These are phyloP conservation scores for Hericium alpestre DNA, from an alignment of 768 basidiomycete genomes.

Conservation along the genomic window DNA sequence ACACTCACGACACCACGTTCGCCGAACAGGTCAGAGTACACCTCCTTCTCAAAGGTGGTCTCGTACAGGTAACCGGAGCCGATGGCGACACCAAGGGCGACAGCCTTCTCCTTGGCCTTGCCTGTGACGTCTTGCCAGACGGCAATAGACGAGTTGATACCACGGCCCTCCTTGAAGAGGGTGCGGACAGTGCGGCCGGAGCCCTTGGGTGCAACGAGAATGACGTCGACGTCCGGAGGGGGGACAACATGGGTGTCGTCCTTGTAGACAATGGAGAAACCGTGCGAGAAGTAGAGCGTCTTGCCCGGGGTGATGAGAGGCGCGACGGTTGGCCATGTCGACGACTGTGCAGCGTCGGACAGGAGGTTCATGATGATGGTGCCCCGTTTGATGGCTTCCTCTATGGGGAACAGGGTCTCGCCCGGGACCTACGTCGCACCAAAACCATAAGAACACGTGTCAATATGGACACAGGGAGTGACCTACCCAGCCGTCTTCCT, in stretches of 20 bases:
- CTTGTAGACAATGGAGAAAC: slow-evolving; percentile 98
- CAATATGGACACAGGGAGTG: not conserved
- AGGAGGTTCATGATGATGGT: slow-evolving; percentile 99
- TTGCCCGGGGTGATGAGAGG: slow-evolving; percentile 99
- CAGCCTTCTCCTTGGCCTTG: slow-evolving; percentile 94
- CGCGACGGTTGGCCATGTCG: slow-evolving; percentile 81
- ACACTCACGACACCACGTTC: slow-evolving; percentile 94
- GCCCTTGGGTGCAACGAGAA: slow-evolving; percentile 98
- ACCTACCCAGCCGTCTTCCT: slow-evolving; percentile 90
- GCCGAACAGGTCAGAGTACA: slow-evolving; percentile 97
- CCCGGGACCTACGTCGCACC: slow-evolving; percentile 62
- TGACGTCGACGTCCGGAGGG: slow-evolving; percentile 92
- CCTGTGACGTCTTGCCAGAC: slow-evolving; percentile 98
- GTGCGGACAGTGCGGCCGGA: slow-evolving; percentile 98
- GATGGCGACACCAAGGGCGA: slow-evolving; percentile 86
- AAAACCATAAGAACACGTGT: slow-evolving; percentile 1
- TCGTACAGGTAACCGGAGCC: slow-evolving; percentile 98
- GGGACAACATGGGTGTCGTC: slow-evolving; percentile 91
- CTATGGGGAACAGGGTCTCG: slow-evolving; percentile 95
- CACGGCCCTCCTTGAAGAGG: slow-evolving; percentile 99
- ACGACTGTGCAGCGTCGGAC: slow-evolving; percentile 97
- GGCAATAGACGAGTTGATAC: slow-evolving; percentile 91
- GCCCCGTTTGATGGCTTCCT: slow-evolving; percentile 90
- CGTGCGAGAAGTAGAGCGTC: slow-evolving; percentile 99
- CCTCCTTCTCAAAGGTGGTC: slow-evolving; percentile 99